A percentile compares a stretch with the other conserved stretches of the same genome.
These are phyloP conservation scores for Solanum hybrid DNA, from an alignment of 305 asterid species.

Conservation along the genomic window DNA sequence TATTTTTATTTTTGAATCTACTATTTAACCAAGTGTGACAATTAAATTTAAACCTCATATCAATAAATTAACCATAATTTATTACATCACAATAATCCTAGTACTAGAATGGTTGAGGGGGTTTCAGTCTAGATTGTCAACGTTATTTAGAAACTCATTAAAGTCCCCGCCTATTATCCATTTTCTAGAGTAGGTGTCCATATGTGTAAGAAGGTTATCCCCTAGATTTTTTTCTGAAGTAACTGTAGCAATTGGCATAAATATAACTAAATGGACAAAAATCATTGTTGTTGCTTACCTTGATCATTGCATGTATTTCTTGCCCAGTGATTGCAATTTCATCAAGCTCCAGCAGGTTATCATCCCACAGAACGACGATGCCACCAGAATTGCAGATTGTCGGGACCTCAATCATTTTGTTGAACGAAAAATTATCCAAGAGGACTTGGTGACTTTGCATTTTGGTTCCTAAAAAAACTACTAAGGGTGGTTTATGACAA, in stretches of 20 bases:
- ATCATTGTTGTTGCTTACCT: background rate
- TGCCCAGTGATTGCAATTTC: background rate
- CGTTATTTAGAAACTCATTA: background rate
- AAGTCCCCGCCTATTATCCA: background rate
- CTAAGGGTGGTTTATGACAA: too few relatives aligned
- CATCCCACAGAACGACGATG: background rate
- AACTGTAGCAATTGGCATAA: background rate
- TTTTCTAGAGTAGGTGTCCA: background rate
- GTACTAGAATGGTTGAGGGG: background rate
- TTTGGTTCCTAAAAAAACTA: too few relatives aligned
- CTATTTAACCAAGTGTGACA: background rate
- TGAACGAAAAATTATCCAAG: too few relatives aligned
- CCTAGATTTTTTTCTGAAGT: background rate
- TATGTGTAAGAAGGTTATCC: background rate
- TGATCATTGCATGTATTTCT: background rate
- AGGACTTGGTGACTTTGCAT: too few relatives aligned
- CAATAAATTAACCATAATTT: background rate
- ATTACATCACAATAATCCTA: background rate
- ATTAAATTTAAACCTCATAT: background rate
- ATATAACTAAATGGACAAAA: background rate
- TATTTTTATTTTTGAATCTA: background rate
- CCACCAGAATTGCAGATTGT: background rate
- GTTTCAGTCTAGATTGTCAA: background rate
- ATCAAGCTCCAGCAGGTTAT: background rate
- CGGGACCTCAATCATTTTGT: too few relatives aligned